Percentiles rank a stretch among this genome's conserved stretches.
Conservation (phyloP, 2,329 filamentous ascomycete genomes). For the Bimuria novae-zelandiae region DNA sequence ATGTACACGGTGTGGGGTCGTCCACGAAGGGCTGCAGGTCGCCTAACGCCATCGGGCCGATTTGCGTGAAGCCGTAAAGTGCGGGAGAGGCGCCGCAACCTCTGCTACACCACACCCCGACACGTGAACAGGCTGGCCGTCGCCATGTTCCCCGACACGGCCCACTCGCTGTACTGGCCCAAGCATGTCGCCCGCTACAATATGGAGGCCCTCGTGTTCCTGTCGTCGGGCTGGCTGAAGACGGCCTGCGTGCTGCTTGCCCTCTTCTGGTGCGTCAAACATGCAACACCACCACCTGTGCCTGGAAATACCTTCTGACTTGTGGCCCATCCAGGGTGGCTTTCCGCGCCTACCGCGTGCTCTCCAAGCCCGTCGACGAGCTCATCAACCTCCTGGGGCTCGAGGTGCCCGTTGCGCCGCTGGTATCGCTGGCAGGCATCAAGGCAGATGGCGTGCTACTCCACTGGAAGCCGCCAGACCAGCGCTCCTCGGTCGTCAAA, state of each 20-base stretch:
- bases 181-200: constrained; percentile 40
- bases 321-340: constrained; percentile 66
- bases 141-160: constrained; percentile 40
- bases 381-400: constrained; percentile 90
- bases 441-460: constrained; percentile 84
- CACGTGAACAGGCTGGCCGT: constrained; percentile 16
- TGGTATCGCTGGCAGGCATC: constrained; percentile 89
- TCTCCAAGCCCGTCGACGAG: constrained; percentile 88
- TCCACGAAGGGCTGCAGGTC: background rate
- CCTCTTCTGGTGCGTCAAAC: constrained; percentile 42
- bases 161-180: constrained; percentile 40
- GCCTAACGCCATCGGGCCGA: constrained; percentile 15
- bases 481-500: constrained; percentile 72
- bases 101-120: background rate
- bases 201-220: constrained; percentile 41
- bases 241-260: constrained; percentile 42
- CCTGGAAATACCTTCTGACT: constrained; percentile 1
- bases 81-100: background rate
- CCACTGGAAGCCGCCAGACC: constrained; percentile 81
- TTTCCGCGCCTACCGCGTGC: constrained; percentile 83
- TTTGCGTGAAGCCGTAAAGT: background rate
- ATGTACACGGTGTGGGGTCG: background rate
- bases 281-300: background rate
- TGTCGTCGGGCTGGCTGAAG: constrained; percentile 43
- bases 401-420: constrained; percentile 87